Evolutionary conservation across 2,329 filamentous ascomycete genomes (phyloP).

Genomic region (Talaromyces sp.): DNA sequence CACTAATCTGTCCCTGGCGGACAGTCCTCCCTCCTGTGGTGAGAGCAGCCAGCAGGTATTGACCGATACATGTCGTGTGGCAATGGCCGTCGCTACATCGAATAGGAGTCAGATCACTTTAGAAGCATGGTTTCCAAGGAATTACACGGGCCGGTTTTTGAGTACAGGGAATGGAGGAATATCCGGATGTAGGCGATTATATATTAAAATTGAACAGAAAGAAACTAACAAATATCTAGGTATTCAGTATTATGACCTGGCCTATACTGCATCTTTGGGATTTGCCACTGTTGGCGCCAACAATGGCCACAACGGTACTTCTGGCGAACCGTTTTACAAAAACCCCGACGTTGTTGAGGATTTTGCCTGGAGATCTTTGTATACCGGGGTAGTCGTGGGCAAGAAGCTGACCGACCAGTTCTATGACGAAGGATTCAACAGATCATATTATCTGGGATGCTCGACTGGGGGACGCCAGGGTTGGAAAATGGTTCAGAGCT

Average conservation of each 20-base stretch:
- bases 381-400: slow-evolving; percentile 6
- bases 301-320: slow-evolving; percentile 39
- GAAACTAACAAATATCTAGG: slow-evolving; percentile 16
- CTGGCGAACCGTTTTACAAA: slow-evolving; percentile 34
- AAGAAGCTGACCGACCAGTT: slow-evolving; percentile 32
- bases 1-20: background rate
- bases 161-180: slow-evolving; percentile 45
- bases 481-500: slow-evolving; percentile 38
- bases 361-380: slow-evolving; percentile 27
- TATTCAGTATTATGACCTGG: slow-evolving; percentile 31
- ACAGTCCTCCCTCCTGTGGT: background rate
- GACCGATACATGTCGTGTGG: slow-evolving; percentile 30
- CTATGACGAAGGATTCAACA: slow-evolving; percentile 19
- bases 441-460: slow-evolving; percentile 28
- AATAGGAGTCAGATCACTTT: slow-evolving; percentile 40
- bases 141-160: slow-evolving; percentile 43
- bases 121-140: slow-evolving; percentile 43
- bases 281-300: slow-evolving; percentile 39
- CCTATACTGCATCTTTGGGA: slow-evolving; percentile 30
- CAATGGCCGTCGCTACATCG: slow-evolving; percentile 37
- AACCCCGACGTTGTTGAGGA: slow-evolving; percentile 38
- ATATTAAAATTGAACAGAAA: background rate
- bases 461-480: slow-evolving; percentile 45
- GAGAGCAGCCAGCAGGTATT: background rate
- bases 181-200: background rate